phyloP scores from a whole-genome alignment of 352 stramenopile genomes.

The Phytophthora tentaculata region DNA sequence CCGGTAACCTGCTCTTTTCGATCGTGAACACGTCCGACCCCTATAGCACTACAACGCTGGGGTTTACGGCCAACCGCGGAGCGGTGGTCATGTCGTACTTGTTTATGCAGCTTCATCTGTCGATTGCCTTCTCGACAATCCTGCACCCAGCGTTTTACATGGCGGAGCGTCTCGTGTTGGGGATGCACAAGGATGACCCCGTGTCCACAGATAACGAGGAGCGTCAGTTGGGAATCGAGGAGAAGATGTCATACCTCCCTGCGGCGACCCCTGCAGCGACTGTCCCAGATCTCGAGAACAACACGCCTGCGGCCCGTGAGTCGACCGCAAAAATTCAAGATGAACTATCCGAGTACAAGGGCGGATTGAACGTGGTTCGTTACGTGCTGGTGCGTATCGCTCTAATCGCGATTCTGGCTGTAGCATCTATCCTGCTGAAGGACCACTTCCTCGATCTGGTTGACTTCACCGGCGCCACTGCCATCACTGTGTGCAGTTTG shows the following conservation, averaged over 20 bases:
- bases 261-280: constrained; percentile 1
- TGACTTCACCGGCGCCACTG: constrained; percentile 47
- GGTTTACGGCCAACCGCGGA: too few species aligned
- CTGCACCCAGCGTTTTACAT: constrained; percentile 7
- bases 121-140: too few species aligned
- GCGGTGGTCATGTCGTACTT: too few species aligned
- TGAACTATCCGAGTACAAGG: constrained; percentile 35
- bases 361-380: constrained; percentile 29
- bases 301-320: constrained; percentile 2
- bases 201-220: constrained; percentile 23
- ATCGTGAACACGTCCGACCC: too few species aligned
- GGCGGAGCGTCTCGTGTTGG: too few species aligned
- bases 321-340: constrained; percentile 20
- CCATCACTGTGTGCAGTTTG: constrained; percentile 42
- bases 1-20: constrained; percentile 60
- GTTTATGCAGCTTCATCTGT: too few species aligned
- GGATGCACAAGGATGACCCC: too few species aligned
- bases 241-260: constrained; percentile 33
- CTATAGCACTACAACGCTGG: constrained; percentile 1
- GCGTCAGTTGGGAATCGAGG: constrained; percentile 20
- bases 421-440: constrained; percentile 36
- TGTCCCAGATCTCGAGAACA: constrained; percentile 24
- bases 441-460: constrained; percentile 47
- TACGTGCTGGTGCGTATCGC: constrained; percentile 40
- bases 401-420: constrained; percentile 36